Percentiles rank a stretch among this genome's conserved stretches.
These are phyloP conservation scores for Globisporangium abappressorium DNA, from an alignment of 352 stramenopile genomes.

Conservation along the genomic window DNA sequence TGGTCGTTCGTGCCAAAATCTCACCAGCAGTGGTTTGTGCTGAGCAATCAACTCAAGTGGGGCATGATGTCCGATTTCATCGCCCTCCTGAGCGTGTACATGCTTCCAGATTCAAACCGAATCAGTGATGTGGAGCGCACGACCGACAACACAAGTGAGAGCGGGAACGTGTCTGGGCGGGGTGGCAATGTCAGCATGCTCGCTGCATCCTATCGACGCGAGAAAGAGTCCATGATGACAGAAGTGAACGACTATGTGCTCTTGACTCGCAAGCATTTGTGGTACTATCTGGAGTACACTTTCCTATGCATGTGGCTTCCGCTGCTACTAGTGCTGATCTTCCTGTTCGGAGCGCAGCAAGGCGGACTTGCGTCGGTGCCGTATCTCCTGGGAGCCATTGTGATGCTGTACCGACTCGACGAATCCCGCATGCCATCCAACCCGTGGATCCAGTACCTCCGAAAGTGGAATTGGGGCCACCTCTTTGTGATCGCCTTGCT, in stretches of 20 bases:
- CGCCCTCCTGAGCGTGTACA: conserved; percentile 59
- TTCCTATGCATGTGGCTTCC: conserved; percentile 66
- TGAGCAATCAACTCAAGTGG: conserved; percentile 78
- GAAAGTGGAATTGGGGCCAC: conserved; percentile 82
- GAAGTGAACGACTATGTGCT: conserved; percentile 51
- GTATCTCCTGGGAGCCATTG: conserved; percentile 65
- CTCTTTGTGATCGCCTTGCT: conserved; percentile 78
- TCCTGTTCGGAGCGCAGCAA: conserved; percentile 67
- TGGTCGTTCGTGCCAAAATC: conserved; percentile 53
- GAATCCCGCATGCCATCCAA: conserved; percentile 52
- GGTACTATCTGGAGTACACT: conserved; percentile 68
- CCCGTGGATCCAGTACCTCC: conserved; percentile 69
- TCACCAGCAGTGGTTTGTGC: conserved; percentile 63
- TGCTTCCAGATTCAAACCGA: conserved; percentile 59
- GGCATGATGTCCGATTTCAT: conserved; percentile 75
- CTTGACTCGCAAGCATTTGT: conserved; percentile 57
- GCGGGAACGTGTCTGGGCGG: not conserved
- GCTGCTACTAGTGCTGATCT: conserved; percentile 67
- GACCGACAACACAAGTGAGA: conserved; percentile 12
- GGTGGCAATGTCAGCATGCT: not conserved
- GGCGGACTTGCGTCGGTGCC: conserved; percentile 69
- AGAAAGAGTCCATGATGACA: conserved; percentile 9
- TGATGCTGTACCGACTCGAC: conserved; percentile 81
- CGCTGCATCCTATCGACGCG: conserved; percentile 1
- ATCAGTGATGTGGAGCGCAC: conserved; percentile 17